Conservation (phyloP, 148 eudicot species). For the Cornus florida region DNA sequence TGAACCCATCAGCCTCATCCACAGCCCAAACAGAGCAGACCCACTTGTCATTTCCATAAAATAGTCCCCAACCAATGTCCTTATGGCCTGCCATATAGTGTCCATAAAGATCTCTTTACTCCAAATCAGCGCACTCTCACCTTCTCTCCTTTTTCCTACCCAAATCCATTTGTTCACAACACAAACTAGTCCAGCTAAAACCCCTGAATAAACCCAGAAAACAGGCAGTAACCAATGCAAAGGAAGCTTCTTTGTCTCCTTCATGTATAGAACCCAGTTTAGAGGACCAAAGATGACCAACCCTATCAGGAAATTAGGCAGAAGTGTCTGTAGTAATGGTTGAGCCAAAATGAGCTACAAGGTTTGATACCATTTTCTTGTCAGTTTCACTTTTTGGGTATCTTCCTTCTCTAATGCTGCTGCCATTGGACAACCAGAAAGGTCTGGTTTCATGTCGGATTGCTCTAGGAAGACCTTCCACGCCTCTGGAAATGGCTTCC, state of each 20-base stretch:
- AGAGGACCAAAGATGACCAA: constrained; percentile 23
- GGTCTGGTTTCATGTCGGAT: background rate
- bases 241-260: constrained; percentile 15
- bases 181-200: constrained; percentile 26
- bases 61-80: constrained; percentile 36
- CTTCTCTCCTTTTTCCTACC: constrained; percentile 32
- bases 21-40: constrained; percentile 24
- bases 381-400: constrained; percentile 17
- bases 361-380: constrained; percentile 28
- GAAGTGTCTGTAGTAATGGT: constrained; percentile 31
- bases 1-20: constrained; percentile 43
- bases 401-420: constrained; percentile 3
- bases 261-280: constrained; percentile 10
- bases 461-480: background rate
- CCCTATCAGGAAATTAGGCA: constrained; percentile 34
- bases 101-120: constrained; percentile 26
- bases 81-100: constrained; percentile 41
- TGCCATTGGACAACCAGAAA: background rate
- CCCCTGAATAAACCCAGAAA: constrained; percentile 33
- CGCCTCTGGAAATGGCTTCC: background rate
- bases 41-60: constrained; percentile 36
- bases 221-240: constrained; percentile 28
- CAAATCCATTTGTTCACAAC: constrained; percentile 31
- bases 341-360: constrained; percentile 28
- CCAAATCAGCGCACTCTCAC: constrained; percentile 24